Conservation (phyloP, 257 asterid species). For the Perilla frutescens region DNA sequence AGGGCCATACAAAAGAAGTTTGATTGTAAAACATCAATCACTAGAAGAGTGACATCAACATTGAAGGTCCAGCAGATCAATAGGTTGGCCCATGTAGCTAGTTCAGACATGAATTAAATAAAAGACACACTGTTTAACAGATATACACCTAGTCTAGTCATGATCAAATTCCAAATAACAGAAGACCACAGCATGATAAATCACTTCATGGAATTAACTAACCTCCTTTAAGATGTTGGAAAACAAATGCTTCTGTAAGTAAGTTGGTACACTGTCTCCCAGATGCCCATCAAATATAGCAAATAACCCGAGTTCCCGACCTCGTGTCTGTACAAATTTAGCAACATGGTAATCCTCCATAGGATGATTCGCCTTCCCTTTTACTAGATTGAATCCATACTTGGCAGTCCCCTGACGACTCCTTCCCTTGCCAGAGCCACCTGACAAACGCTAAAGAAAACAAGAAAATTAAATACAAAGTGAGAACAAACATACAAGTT, state of each 20-base stretch:
- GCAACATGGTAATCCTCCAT: conserved; percentile 99
- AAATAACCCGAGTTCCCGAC: conserved; percentile 79
- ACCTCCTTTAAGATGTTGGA: conserved; percentile 87
- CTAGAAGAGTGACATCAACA: neutral
- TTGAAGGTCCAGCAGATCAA: neutral
- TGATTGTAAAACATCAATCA: neutral
- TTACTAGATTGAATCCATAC: conserved; percentile 78
- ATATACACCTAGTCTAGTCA: too few relatives aligned
- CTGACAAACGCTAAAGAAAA: conserved; percentile 52
- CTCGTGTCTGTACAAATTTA: conserved; percentile 64
- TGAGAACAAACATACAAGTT: neutral
- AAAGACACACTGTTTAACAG: neutral
- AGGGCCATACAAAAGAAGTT: neutral
- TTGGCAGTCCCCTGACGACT: conserved; percentile 60
- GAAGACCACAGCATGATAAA: neutral
- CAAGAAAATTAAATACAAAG: conserved; percentile 30
- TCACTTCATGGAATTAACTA: conserved; percentile 26
- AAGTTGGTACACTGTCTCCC: conserved; percentile 89
- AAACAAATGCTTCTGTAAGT: conserved; percentile 84
- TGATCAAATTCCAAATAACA: neutral
- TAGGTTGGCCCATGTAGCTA: neutral
- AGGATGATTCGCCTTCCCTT: conserved; percentile 93
- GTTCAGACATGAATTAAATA: neutral
- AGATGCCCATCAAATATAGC: conserved; percentile 92
- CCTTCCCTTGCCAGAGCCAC: conserved; percentile 79